These are phyloP conservation scores for Neolecta irregularis DNA, from an alignment of 1,139 yeast genomes.

Conservation along the genomic window DNA sequence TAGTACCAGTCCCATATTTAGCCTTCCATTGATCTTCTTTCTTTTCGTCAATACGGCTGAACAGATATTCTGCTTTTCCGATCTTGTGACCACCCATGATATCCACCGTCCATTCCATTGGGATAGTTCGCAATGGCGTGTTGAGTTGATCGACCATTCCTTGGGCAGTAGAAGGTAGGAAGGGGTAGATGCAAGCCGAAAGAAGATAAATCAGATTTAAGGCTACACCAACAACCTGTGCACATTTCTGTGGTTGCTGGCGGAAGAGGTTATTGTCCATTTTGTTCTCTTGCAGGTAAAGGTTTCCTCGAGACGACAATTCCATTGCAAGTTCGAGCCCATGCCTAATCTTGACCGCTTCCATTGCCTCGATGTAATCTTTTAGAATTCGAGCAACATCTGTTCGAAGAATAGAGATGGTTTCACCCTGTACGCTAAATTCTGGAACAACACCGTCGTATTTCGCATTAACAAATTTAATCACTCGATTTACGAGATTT, in stretches of 20 bases:
- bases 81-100: conserved; percentile 72
- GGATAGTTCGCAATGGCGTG: conserved; percentile 64
- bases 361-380: conserved; percentile 57
- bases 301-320: conserved; percentile 83
- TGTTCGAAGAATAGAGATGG: conserved; percentile 27
- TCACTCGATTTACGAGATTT: conserved; percentile 85
- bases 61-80: conserved; percentile 75
- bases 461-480: conserved; percentile 79
- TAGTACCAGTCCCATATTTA: conserved; percentile 51
- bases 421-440: conserved; percentile 30
- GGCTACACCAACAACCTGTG: conserved; percentile 86
- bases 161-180: conserved; percentile 69
- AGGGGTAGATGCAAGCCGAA: conserved; percentile 68
- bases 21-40: conserved; percentile 78
- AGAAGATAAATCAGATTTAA: conserved; percentile 74
- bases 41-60: conserved; percentile 79
- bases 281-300: conserved; percentile 87
- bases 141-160: conserved; percentile 66
- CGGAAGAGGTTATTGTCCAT: conserved; percentile 74
- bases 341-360: conserved; percentile 62
- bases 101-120: conserved; percentile 49
- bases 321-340: conserved; percentile 89
- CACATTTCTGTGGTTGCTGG: conserved; percentile 63
- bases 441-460: conserved; percentile 80
- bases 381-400: conserved; percentile 41